Conservation (phyloP, 2,329 filamentous ascomycete genomes). For the Chalaropsis thielavioides region DNA sequence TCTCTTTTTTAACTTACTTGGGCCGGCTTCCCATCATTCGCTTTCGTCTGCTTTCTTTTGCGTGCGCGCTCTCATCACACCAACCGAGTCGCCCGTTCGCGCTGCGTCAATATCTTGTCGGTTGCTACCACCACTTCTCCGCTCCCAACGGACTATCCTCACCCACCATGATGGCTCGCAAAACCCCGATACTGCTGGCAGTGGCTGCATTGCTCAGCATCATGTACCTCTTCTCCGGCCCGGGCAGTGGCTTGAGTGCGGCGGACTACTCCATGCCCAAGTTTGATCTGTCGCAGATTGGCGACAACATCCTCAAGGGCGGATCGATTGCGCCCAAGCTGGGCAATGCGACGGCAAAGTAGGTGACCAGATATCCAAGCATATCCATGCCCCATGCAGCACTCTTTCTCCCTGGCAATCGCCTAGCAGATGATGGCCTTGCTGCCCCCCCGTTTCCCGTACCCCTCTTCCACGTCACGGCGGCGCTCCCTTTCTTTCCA, state of each 20-base stretch:
- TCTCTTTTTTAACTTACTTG: not conserved
- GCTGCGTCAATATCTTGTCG: not conserved
- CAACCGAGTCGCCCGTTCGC: not conserved
- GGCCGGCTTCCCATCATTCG: slow-evolving; percentile 4
- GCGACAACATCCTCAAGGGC: slow-evolving; percentile 43
- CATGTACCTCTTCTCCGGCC: slow-evolving; percentile 43
- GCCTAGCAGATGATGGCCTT: not conserved
- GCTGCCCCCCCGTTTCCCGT: not conserved
- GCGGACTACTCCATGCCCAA: slow-evolving; percentile 11
- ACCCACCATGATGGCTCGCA: slow-evolving; percentile 34
- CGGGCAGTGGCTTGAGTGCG: slow-evolving; percentile 14
- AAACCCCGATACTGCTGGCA: slow-evolving; percentile 39
- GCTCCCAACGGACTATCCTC: not conserved
- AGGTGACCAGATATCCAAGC: slow-evolving; percentile 21
- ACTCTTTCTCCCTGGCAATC: not conserved
- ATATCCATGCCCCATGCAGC: not conserved
- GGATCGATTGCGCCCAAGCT: slow-evolving; percentile 66
- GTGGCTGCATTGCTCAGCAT: slow-evolving; percentile 43
- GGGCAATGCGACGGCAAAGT: slow-evolving; percentile 71
- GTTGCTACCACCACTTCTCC: not conserved
- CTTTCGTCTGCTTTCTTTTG: not conserved
- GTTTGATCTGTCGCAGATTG: slow-evolving; percentile 30
- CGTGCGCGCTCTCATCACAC: not conserved
- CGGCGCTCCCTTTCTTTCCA: slow-evolving; percentile 5
- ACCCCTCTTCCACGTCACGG: not conserved